Base-by-base conservation (phyloP, 2,329 filamentous ascomycete species). In the Alternaria brassicae region DNA sequence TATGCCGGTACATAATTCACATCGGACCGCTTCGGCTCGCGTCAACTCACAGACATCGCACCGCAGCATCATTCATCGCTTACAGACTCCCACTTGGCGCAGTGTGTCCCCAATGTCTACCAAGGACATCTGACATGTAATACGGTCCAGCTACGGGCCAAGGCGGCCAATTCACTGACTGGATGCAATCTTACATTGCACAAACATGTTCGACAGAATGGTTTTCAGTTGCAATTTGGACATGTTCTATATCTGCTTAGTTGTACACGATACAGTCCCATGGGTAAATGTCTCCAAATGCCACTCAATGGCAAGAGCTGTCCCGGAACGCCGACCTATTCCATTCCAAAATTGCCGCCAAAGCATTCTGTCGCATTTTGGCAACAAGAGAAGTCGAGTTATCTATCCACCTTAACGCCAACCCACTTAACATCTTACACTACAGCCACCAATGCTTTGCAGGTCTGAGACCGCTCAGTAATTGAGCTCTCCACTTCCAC, bases 401-500 rank as follows among this genome's bases (percentile, higher is more conserved):
- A 39, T 34, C 58, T 44, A 39, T 34, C 58, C 53, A 54, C 53
- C 37, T 58, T 32, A 65, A 70, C 66, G 66, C 69, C 68, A 52
- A 53, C 34, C 60, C 34, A 49, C 57, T 58, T 37, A 63, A 55
- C 59, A 52, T 39, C 48, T 56, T 59, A 62, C 56, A 59, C 41
- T 40, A 49, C 49, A 41, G 49, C 56, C 30, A 28, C 51, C 45
- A 41, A 36, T 50, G 28, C 56, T 10, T 36, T 30, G 39, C 23
- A 39, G 19, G 21, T 27, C 53, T 40, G 30, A 32, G 23, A 40
- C 30, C 30, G 41, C 55, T 67, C 75, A 98, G 75, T 98, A 98
- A 79, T 98, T 96, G 72, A 98, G 82, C 80, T 97, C 94, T 27
- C 91, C 91, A 39, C 89, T 88, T 39, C 89, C 91, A 51, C 78